Conservation (phyloP, 1,284 basidiomycete genomes). For the Mycosarcoma maydis region DNA sequence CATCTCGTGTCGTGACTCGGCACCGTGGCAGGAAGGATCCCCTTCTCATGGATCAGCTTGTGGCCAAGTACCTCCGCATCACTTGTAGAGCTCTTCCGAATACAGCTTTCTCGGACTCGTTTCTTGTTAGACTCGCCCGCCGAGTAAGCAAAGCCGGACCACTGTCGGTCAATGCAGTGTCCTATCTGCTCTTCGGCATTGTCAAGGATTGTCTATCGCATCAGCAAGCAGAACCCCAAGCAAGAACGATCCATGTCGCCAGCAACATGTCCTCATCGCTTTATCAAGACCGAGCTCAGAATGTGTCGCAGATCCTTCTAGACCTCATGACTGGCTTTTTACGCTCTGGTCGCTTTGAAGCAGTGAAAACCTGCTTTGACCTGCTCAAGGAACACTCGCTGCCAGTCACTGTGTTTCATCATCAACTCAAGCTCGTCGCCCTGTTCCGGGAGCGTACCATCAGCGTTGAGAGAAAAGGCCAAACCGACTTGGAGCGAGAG, state of each 20-base stretch:
- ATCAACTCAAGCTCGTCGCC: constrained; percentile 32
- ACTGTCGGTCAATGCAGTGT: background rate
- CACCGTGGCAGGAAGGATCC: background rate
- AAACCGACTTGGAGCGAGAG: background rate
- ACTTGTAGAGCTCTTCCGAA: background rate
- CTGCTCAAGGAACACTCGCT: constrained; percentile 2
- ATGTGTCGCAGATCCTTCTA: constrained; percentile 3
- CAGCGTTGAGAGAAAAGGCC: background rate
- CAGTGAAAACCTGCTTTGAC: constrained; percentile 19
- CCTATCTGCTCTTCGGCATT: constrained; percentile 1
- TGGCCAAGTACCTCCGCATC: constrained; percentile 1
- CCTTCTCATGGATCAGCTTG: background rate
- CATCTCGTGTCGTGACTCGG: background rate
- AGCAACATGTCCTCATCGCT: background rate
- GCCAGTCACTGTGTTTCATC: constrained; percentile 11
- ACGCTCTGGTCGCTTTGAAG: background rate
- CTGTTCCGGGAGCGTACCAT: constrained; percentile 8
- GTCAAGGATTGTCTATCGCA: background rate
- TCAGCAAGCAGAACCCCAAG: background rate
- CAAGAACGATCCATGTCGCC: background rate
- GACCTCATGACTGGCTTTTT: constrained; percentile 19
- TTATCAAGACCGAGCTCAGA: background rate
- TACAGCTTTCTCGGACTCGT: background rate
- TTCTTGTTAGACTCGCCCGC: background rate
- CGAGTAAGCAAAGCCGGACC: background rate